phyloP scores from a whole-genome alignment of 129 eudicot genomes.

The Escallonia rubra region DNA sequence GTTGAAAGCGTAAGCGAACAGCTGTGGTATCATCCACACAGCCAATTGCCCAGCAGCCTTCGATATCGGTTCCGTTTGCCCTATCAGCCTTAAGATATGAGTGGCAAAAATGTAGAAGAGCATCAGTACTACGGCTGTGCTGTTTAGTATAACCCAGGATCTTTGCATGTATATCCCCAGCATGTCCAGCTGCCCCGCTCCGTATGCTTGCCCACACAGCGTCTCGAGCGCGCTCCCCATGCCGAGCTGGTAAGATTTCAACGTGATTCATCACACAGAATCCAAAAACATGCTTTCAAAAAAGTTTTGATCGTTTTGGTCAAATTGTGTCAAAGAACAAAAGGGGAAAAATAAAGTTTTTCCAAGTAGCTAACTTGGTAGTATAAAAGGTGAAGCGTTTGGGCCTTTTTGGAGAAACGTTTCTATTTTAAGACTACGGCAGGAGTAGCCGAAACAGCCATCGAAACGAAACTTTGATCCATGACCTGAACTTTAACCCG shows the following conservation, averaged over 20 bases:
- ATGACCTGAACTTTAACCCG: too few relatives aligned
- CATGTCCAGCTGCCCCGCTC: conserved; percentile 51
- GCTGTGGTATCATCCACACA: conserved; percentile 55
- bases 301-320: too few relatives aligned
- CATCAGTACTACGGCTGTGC: conserved; percentile 18
- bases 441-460: too few relatives aligned
- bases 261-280: too few relatives aligned
- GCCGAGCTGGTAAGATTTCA: conserved; percentile 28
- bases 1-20: conserved; percentile 39
- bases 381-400: too few relatives aligned
- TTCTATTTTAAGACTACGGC: too few relatives aligned
- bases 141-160: conserved; percentile 45
- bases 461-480: too few relatives aligned
- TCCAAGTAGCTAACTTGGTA: too few relatives aligned
- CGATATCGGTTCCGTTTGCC: conserved; percentile 41
- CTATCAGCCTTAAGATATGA: conserved; percentile 26
- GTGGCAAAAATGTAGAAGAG: conserved; percentile 40
- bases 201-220: conserved; percentile 54
- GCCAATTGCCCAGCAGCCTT: conserved; percentile 36
- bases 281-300: too few relatives aligned
- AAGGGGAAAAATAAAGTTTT: too few relatives aligned
- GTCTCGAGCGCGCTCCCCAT: conserved; percentile 68
- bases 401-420: too few relatives aligned
- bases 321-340: too few relatives aligned
- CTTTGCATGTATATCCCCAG: conserved; percentile 50